Evolutionary conservation across 495 filamentous ascomycete species (phyloP).

Genomic region (Aspergillus biplanus): DNA sequence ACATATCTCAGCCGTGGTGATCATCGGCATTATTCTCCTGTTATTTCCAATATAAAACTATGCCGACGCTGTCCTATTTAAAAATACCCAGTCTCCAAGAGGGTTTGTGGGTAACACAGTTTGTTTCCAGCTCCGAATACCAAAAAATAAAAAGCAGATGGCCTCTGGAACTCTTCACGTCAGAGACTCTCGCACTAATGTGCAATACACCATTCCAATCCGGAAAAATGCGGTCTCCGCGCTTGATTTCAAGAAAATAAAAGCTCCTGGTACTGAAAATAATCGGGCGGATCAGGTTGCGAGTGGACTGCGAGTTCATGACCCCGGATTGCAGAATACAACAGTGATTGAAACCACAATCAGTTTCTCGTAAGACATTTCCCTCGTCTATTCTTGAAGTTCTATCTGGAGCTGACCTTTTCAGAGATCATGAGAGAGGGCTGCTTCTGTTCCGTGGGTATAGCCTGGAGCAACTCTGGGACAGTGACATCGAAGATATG

Average conservation of each 20-base stretch:
- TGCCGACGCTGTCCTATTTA: too few species aligned
- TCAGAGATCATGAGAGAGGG: constrained; percentile 34
- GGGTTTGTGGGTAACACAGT: too few species aligned
- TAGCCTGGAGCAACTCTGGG: constrained; percentile 38
- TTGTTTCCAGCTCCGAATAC: not conserved
- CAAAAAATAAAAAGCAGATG: constrained; percentile 24
- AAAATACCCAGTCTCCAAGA: too few species aligned
- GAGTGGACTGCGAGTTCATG: constrained; percentile 51
- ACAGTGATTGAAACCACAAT: constrained; percentile 53
- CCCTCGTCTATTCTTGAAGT: not conserved
- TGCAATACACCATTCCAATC: constrained; percentile 55
- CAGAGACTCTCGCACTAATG: constrained; percentile 54
- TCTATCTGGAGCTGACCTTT: not conserved
- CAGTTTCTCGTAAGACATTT: constrained; percentile 51
- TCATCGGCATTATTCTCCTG: not conserved
- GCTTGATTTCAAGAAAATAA: constrained; percentile 52
- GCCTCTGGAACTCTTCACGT: constrained; percentile 41
- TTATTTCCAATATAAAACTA: not conserved
- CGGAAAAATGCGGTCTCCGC: constrained; percentile 52
- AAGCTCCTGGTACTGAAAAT: constrained; percentile 22
- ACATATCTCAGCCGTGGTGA: too few species aligned
- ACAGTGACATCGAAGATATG: constrained; percentile 44
- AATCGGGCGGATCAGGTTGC: constrained; percentile 32
- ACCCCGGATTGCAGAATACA: constrained; percentile 60
- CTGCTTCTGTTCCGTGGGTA: constrained; percentile 39